A percentile compares a stretch with the other conserved stretches of the same genome.
These are phyloP conservation scores for Leptomonas seymouri DNA, from an alignment of 208 protist species.

Conservation along the genomic window DNA sequence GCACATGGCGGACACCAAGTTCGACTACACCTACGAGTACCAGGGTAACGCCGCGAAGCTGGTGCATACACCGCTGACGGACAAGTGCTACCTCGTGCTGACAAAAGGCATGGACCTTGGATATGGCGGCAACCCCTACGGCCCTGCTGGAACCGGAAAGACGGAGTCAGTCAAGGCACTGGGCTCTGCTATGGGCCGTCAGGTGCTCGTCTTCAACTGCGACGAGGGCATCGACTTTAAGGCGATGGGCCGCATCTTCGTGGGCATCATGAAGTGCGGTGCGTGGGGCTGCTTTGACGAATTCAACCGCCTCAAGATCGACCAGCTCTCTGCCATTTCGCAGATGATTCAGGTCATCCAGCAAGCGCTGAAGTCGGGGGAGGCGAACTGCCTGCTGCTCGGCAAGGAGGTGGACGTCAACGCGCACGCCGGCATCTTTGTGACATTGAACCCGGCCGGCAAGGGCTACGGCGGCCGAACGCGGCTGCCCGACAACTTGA, in stretches of 20 bases:
- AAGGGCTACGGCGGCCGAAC: conserved; percentile 98
- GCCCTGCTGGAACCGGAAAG: conserved; percentile 97
- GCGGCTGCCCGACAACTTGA: conserved; percentile 98
- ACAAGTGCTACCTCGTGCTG: conserved; percentile 97
- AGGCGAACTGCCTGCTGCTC: conserved; percentile 82
- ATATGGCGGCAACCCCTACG: conserved; percentile 97
- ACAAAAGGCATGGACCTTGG: conserved; percentile 97
- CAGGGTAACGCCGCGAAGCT: conserved; percentile 94
- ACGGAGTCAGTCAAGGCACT: conserved; percentile 97
- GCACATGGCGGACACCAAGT: conserved; percentile 93
- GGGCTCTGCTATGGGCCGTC: conserved; percentile 91
- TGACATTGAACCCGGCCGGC: conserved; percentile 97
- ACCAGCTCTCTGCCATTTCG: conserved; percentile 95
- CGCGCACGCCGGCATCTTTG: conserved; percentile 94
- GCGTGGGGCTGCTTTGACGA: conserved; percentile 96
- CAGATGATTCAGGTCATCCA: conserved; percentile 96
- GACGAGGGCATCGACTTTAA: conserved; percentile 96
- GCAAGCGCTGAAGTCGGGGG: conserved; percentile 85
- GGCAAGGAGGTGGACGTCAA: conserved; percentile 77
- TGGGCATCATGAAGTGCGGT: conserved; percentile 95
- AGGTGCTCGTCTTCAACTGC: conserved; percentile 96
- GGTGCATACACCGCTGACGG: conserved; percentile 94
- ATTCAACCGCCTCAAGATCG: conserved; percentile 95
- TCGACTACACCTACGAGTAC: conserved; percentile 97
- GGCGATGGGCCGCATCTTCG: conserved; percentile 94